These are phyloP conservation scores for Rhizopogon roseolus DNA, from an alignment of 768 basidiomycete species.

Conservation along the genomic window DNA sequence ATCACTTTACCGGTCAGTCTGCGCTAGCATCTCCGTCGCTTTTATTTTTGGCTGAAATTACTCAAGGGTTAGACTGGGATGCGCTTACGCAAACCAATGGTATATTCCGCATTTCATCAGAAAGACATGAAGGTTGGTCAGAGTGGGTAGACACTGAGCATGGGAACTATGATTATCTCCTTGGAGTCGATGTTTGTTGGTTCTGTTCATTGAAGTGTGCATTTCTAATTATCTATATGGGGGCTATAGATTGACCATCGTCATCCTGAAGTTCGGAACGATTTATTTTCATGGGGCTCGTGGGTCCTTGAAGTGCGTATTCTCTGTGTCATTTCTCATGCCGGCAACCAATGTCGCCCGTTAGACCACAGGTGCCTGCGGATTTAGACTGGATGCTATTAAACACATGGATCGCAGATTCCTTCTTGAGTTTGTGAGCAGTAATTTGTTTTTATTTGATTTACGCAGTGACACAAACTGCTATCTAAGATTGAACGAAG, in stretches of 20 bases:
- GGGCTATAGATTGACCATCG: constrained; percentile 69
- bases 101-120: constrained; percentile 70
- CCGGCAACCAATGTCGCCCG: background rate
- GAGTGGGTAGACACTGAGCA: constrained; percentile 72
- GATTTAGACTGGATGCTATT: constrained; percentile 87
- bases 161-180: constrained; percentile 85
- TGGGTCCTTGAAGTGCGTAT: constrained; percentile 61
- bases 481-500: constrained; percentile 44
- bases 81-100: constrained; percentile 53
- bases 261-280: constrained; percentile 74
- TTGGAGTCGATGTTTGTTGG: constrained; percentile 61
- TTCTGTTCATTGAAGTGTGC: background rate
- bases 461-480: background rate
- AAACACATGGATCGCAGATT: constrained; percentile 82
- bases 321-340: constrained; percentile 1
- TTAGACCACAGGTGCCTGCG: constrained; percentile 64
- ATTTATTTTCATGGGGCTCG: constrained; percentile 70
- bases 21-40: background rate
- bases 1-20: constrained; percentile 69
- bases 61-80: constrained; percentile 80
- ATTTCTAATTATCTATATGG: constrained; percentile 6
- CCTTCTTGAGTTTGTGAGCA: constrained; percentile 61
- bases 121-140: constrained; percentile 78
- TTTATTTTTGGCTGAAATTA: background rate
- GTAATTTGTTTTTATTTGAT: background rate